Evolutionary conservation across 176 grass and related monocot species (phyloP).

Genomic region (Eleusine indica): DNA sequence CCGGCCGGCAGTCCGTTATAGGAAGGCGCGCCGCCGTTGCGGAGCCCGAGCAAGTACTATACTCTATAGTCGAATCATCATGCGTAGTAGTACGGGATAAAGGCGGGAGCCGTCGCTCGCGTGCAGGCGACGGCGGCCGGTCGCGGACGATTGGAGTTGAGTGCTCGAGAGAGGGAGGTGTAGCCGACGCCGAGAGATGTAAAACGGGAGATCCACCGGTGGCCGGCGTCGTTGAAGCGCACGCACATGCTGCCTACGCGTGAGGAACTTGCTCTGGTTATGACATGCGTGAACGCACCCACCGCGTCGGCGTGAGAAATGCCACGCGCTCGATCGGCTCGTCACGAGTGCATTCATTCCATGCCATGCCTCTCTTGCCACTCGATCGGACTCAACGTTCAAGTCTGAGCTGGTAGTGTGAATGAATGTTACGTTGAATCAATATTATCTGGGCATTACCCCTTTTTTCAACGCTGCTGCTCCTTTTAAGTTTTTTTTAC

Average conservation of each 20-base stretch:
- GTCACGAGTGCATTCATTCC: neutral
- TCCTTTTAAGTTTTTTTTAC: neutral
- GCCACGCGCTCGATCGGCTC: neutral
- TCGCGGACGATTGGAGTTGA: neutral
- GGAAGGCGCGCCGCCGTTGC: neutral
- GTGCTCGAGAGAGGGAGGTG: neutral
- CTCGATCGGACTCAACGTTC: neutral
- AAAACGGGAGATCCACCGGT: no score
- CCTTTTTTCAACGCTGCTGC: no score
- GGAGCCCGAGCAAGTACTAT: neutral
- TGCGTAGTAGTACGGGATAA: neutral
- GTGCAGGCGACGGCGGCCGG: neutral
- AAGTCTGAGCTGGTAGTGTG: neutral
- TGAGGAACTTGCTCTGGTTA: neutral
- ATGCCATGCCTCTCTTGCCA: no score
- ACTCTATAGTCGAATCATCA: neutral
- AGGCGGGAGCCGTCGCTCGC: neutral
- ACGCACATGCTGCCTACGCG: neutral
- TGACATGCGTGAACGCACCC: conserved; percentile 1
- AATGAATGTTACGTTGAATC: neutral
- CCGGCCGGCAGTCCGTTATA: neutral
- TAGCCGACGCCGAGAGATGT: no score
- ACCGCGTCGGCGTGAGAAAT: conserved; percentile 5
- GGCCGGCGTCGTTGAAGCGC: neutral
- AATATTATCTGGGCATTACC: neutral